Evolutionary conservation across 1,284 basidiomycete genomes (phyloP), one percentile per base, ranked within the genome.

Genomic region (Rhodotorula sp.): DNA sequence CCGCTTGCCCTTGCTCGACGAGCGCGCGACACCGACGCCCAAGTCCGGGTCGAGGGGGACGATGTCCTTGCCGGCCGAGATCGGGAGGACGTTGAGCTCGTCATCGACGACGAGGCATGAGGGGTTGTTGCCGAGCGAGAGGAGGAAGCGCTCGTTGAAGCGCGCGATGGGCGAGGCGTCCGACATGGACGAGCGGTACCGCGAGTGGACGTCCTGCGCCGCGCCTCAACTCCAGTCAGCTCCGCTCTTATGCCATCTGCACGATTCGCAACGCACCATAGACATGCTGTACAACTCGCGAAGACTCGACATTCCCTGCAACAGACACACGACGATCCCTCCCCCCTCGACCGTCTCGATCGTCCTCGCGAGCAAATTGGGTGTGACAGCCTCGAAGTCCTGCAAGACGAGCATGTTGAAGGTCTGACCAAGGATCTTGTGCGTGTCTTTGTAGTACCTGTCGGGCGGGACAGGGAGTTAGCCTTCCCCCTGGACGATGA

Each of bases 271-370:
- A 80, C 87, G 72, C 73, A 92, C 93, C 96, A 99, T 99, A 4
- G 91, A 88, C 89, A 99, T 91, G 26, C 89, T 88, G 80, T 99
- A 99, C 30, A 99, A 83, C 81, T 98, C 95, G 77, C 88, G 87
- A 75, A 99, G 83, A 65, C 91, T 94, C 52, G 88, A 87, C 95
- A 99, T 98, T 4, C 92, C 95, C 82, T 96, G 95, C 48, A 99
- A 84, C 47, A 99, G 83, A 24, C 99, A 82, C 2, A 97, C 89
- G 6, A 99, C 88, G 48, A 98, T 83, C 6, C 96, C 96, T 46
- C 96, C 96, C 30, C 96, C 96, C 79, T 99, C 92, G 1, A 99
- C 95, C 0, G 96, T 99, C 83, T 99, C 96, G 68, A 99, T 94
- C 28, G 96, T 99, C 61, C 95, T 85, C 9, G 96, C 96, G 40